Evolutionary conservation across 352 stramenopile genomes (phyloP).

Genomic region (Discostella stelligera): DNA sequence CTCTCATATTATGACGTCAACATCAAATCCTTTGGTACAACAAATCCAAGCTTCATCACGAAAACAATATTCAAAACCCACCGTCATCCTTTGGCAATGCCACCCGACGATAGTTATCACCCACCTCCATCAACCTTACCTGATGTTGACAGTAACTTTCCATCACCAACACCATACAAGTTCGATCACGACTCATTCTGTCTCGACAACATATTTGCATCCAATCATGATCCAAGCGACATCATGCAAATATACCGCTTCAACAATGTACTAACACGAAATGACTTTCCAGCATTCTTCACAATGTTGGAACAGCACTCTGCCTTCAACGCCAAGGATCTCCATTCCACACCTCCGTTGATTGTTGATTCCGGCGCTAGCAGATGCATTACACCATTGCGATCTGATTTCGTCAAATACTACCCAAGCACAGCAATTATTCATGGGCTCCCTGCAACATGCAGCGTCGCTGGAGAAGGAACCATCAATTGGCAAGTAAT

Average conservation of each 20-base stretch:
- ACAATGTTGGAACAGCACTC: background rate
- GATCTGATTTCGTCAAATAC: constrained; percentile 18
- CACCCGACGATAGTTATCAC: background rate
- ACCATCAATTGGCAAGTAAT: constrained; percentile 11
- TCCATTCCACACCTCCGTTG: background rate
- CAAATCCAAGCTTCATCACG: background rate
- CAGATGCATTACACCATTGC: constrained; percentile 17
- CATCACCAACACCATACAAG: background rate
- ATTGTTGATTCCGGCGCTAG: constrained; percentile 23
- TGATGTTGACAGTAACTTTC: background rate
- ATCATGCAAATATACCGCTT: background rate
- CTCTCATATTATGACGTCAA: background rate
- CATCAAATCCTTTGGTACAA: background rate
- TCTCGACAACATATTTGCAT: background rate
- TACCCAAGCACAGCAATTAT: background rate
- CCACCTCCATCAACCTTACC: background rate
- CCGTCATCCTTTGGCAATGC: background rate
- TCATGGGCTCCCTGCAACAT: constrained; percentile 7
- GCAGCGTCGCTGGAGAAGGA: constrained; percentile 16
- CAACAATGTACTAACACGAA: background rate
- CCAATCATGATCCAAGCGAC: background rate
- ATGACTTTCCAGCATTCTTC: background rate
- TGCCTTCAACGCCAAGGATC: background rate
- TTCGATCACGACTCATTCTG: background rate
- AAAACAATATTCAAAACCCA: background rate